phyloP scores from a whole-genome alignment of 78 protist species.

The Dictyostelium firmibasis region DNA sequence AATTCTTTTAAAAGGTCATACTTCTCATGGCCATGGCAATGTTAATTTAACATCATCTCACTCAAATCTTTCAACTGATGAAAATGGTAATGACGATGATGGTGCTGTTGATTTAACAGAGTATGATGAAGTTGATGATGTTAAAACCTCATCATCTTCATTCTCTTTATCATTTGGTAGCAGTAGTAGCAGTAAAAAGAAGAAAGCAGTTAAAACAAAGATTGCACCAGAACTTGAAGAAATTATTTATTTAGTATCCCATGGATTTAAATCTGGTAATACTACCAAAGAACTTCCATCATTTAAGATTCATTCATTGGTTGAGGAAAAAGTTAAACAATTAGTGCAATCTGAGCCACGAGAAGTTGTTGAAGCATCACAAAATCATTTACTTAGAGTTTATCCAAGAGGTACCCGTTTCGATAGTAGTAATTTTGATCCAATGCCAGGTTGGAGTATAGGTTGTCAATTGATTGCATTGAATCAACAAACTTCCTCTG shows the following conservation, averaged over 20 bases:
- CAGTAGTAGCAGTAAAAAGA: background rate
- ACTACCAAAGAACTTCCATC: background rate
- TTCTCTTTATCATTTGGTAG: background rate
- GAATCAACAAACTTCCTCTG: constrained; percentile 85
- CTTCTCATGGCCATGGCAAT: background rate
- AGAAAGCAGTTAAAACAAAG: background rate
- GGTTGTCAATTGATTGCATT: constrained; percentile 91
- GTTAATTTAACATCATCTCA: background rate
- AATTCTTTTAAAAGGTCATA: constrained; percentile 49
- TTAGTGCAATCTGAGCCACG: background rate
- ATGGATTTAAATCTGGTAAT: background rate
- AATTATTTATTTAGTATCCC: constrained; percentile 11
- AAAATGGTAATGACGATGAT: background rate
- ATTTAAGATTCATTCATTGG: constrained; percentile 49
- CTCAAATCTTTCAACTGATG: background rate
- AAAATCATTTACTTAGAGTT: constrained; percentile 75
- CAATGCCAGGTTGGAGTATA: constrained; percentile 80
- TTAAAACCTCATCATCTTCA: background rate
- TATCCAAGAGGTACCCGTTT: constrained; percentile 92
- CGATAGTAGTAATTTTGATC: constrained; percentile 90
- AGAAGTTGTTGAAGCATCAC: constrained; percentile 49
- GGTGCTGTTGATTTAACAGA: background rate
- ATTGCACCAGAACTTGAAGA: constrained; percentile 35
- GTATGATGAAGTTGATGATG: background rate
- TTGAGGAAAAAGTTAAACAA: constrained; percentile 48